Evolutionary conservation across 2,329 filamentous ascomycete species (phyloP).

Genomic region (Claviceps capensis): DNA sequence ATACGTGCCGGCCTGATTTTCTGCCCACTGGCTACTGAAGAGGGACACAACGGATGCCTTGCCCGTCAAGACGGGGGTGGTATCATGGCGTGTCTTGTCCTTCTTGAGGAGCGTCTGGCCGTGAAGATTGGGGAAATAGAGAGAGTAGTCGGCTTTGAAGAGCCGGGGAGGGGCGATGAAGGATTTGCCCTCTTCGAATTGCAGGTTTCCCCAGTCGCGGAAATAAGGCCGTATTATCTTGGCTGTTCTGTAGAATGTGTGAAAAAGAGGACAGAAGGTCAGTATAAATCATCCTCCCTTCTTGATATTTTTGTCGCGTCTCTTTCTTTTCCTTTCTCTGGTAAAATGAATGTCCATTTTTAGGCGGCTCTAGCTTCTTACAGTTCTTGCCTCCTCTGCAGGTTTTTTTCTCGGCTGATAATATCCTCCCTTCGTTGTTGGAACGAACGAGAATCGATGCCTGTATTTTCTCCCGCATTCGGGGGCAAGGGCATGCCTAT

Average conservation of each 20-base stretch:
- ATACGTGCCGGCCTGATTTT: conserved; percentile 65
- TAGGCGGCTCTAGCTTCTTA: conserved; percentile 21
- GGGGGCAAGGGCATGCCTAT: conserved; percentile 73
- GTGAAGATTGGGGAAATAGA: conserved; percentile 88
- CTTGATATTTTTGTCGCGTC: too few species aligned
- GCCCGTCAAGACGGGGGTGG: conserved; percentile 59
- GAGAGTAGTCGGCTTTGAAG: conserved; percentile 67
- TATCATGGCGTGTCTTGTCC: conserved; percentile 42
- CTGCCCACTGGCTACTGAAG: conserved; percentile 76
- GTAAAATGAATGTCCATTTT: too few species aligned
- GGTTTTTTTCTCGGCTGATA: conserved; percentile 71
- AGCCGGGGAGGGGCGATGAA: conserved; percentile 76
- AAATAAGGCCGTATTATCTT: conserved; percentile 84
- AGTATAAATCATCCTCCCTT: too few species aligned
- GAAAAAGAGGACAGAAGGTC: too few species aligned
- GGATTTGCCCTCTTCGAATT: conserved; percentile 75
- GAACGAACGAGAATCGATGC: conserved; percentile 53
- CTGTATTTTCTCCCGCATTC: conserved; percentile 65
- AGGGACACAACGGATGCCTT: conserved; percentile 67
- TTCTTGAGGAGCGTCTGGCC: conserved; percentile 60
- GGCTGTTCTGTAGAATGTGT: conserved; percentile 38
- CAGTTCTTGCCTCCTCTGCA: conserved; percentile 63
- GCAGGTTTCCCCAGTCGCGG: conserved; percentile 83
- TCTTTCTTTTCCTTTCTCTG: not conserved
- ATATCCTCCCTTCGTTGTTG: conserved; percentile 65